Percentiles rank a stretch among this genome's conserved stretches.
These are phyloP conservation scores for Panicum miliaceum DNA, from an alignment of 176 grass and related monocot genomes.

Conservation along the genomic window DNA sequence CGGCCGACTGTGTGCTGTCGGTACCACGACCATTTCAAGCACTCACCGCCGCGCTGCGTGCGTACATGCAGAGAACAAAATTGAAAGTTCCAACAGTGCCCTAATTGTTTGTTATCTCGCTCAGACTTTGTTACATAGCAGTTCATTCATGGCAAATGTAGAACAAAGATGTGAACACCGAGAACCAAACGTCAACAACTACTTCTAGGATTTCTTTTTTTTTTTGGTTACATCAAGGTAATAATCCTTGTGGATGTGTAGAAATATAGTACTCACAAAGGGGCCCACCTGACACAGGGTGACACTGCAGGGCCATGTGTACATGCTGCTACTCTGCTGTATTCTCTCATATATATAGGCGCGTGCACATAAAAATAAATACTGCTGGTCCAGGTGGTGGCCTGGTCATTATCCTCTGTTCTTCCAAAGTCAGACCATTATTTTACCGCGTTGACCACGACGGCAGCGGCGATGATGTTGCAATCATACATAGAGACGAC, in stretches of 20 bases:
- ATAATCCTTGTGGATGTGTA: background rate
- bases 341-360: background rate
- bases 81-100: conserved; percentile 10
- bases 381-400: background rate
- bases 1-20: background rate
- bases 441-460: background rate
- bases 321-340: background rate
- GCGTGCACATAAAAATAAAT: background rate
- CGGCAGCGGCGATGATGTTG: conserved; percentile 1
- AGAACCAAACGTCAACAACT: too few relatives aligned
- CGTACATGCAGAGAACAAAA: background rate
- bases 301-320: background rate
- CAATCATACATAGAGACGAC: background rate
- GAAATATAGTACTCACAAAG: background rate
- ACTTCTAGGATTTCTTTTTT: too few relatives aligned
- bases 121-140: background rate
- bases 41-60: too few relatives aligned
- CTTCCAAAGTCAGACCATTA: conserved; percentile 42
- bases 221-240: background rate
- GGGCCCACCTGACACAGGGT: background rate
- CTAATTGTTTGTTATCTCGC: background rate
- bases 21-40: background rate
- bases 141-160: background rate
- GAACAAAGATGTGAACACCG: too few relatives aligned
- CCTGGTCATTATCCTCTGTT: conserved; percentile 39